Conservation (phyloP, 2,329 filamentous ascomycete species). For the Herpotrichia juniperi region DNA sequence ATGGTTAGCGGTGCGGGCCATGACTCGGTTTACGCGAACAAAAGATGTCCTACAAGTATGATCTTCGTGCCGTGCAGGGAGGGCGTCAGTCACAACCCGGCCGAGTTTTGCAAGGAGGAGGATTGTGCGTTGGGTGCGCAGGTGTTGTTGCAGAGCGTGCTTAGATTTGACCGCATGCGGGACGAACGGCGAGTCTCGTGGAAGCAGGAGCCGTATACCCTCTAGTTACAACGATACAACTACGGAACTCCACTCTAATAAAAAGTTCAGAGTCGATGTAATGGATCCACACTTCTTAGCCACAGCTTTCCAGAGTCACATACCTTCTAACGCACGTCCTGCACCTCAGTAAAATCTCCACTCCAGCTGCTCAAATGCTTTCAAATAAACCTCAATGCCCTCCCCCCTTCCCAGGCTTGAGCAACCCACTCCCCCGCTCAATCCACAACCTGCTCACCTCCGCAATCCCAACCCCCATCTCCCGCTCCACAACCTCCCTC, state of each 20-base stretch:
- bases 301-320: no score
- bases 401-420: constrained; percentile 46
- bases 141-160: constrained; percentile 57
- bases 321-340: no score
- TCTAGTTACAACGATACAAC: no score
- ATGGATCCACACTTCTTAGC: no score
- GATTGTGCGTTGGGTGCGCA: constrained; percentile 56
- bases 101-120: constrained; percentile 53
- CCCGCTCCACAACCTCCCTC: constrained; percentile 64
- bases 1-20: constrained; percentile 71
- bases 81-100: constrained; percentile 55
- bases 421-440: constrained; percentile 53
- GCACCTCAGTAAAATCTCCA: no score
- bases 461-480: constrained; percentile 50
- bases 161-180: constrained; percentile 56
- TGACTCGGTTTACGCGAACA: constrained; percentile 57
- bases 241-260: no score
- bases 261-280: no score
- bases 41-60: constrained; percentile 55
- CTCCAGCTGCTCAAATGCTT: no score
- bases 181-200: constrained; percentile 32
- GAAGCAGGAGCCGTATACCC: constrained; percentile 15
- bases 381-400: no score
- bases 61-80: constrained; percentile 56
- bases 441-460: constrained; percentile 56